Percentiles rank a stretch among this genome's conserved stretches.
Evolutionary conservation across 306 rosid genomes (phyloP).

Genomic region (Trichosanthes truncata): DNA sequence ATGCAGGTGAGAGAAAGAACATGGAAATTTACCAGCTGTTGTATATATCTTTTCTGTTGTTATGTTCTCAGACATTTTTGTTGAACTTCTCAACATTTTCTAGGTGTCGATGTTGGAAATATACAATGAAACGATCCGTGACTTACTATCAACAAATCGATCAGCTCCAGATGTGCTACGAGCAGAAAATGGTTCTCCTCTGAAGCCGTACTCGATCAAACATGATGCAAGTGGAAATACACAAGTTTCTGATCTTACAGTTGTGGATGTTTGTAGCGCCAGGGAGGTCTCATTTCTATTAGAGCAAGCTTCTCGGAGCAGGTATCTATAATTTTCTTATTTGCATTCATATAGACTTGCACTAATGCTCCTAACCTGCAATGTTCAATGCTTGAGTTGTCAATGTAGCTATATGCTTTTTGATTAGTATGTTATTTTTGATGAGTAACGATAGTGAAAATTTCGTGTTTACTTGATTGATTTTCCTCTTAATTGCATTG

Average conservation of each 20-base stretch:
- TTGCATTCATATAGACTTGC: not conserved
- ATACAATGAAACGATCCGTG: conserved; percentile 86
- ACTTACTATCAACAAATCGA: conserved; percentile 57
- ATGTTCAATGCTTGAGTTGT: not conserved
- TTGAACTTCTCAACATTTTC: not conserved
- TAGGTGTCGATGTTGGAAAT: conserved; percentile 97
- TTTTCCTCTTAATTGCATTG: not conserved
- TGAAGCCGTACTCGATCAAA: conserved; percentile 83
- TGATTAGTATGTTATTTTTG: not conserved
- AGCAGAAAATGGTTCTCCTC: conserved; percentile 52
- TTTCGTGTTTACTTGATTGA: not conserved
- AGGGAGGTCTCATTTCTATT: conserved; percentile 83
- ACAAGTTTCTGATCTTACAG: conserved; percentile 77
- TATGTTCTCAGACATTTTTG: not conserved
- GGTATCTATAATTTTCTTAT: conserved; percentile 26
- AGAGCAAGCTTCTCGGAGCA: conserved; percentile 81
- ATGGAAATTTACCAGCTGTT: not conserved
- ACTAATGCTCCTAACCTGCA: not conserved
- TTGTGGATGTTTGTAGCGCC: conserved; percentile 80
- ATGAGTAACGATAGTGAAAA: not conserved
- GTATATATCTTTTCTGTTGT: not conserved
- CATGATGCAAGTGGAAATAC: conserved; percentile 78
- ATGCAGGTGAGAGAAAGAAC: conserved; percentile 59
- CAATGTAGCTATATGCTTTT: not conserved
- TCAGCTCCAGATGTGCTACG: conserved; percentile 35